Base-by-base conservation (phyloP, 208 protist genomes). In the Leishmania gerbilli region DNA sequence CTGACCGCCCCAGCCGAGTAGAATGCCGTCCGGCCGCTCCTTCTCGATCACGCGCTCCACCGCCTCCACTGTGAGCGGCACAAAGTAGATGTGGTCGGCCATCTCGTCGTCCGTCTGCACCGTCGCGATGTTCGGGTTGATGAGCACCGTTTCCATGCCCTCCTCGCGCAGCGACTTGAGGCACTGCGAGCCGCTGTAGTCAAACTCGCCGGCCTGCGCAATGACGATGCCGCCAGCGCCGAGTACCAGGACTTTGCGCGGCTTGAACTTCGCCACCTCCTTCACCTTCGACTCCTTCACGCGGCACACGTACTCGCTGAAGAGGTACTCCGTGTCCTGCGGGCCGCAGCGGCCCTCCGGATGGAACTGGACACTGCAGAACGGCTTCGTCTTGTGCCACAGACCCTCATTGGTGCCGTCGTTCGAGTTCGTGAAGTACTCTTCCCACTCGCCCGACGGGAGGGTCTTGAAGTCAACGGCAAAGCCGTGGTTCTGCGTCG, bases 101-200 rank as follows among this genome's bases (percentile, higher is more conserved):
- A 99, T 96, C 84, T 98, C 98, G 79, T 98, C 91, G 71, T 96
- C 93, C 24, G 99, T 99, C 90, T 99, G 99, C 58, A 99, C 98
- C 13, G 99, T 99, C 34, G 99, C 99, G 85, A 99, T 99, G 87
- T 99, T 99, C n/a, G 99, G 99, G 90, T 99, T 99, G 89, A 99
- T 98, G 37, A 99, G 89, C 47, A 99, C 93, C 71, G 98, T 99
- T 79, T 98, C 82, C 40, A 99, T 95, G 77, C 95, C 94, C 90
- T 99, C 98, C 91, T 99, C 98, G 86, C 99, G 99, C 15, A 99
- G 90, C 2, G 98, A 98, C 86, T 99, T 99, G 82, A 99, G 99
- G 80, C 97, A 98, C 83, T 98, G 97, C 37, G 98, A 99, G 68
- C 99, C 99, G 74, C 95, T 99, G 94, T 99, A 99, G 93, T 99